Base-by-base conservation (phyloP, 352 stramenopile genomes). In the Pythium dissimile region DNA sequence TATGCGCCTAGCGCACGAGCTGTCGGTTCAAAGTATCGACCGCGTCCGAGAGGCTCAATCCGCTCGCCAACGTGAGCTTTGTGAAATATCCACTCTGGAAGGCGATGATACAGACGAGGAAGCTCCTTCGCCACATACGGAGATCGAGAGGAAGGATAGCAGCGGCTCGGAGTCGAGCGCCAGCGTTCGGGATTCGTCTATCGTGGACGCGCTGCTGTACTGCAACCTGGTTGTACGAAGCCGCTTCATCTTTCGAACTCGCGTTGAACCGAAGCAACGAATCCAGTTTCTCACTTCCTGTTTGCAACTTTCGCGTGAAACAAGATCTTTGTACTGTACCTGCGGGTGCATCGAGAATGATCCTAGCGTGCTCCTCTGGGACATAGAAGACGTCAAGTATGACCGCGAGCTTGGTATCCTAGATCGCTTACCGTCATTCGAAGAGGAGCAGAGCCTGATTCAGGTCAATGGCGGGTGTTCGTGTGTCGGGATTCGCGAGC, bases 311-410 rank as follows among this genome's bases (percentile, higher is more conserved):
- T 88, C 76, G 34, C 69, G 73, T 13, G 78, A 86, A 54, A 84
- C 81, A 27, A 73, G 81, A 9, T 82, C 81, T 20, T 59, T 93
- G 9, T 75, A 88, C 39, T 93, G 84, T 45, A 72, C 60, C 2
- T 93, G 84, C 31, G 80, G 81, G 15, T 84, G 85, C 53, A 57
- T 66, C 28, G 81, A 93, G 61, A 93, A 93, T 52, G 77, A 93
- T 27, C 72, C 80, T 54, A 73, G 66, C 21, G 54, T 71, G 2
- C 54, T 92, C 27, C 30, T 90, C 11, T 89, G 76, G 78, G 79
- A 89, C 64, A 77, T 89, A 15, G 81, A 88, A 49, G 81, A 91
- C 28, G 73, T 77, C n/a, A 89, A 89, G 45, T 82, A 73, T 38
- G 80, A 88, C 32, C 78, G 79, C 13, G 73, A 87, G 28, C 66